Evolutionary conservation across 805 yeast species (phyloP), one percentile per base, ranked within the genome.

Genomic region (Starmerella asiatica): DNA sequence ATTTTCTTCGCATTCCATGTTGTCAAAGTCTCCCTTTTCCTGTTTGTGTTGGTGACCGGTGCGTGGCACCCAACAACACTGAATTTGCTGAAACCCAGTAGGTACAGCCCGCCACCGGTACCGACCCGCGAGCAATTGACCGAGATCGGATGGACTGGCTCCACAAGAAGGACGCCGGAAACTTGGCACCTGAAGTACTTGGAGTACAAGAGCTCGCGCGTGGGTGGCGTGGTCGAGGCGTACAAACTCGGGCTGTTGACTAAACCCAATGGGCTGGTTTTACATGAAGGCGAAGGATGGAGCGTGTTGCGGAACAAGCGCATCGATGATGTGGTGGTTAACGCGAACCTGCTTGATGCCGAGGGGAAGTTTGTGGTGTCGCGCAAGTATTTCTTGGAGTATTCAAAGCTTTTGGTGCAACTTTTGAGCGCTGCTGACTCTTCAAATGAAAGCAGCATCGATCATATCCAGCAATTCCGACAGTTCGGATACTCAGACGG

Each of bases 61-160:
- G 60, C 79, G 33, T 70, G 79, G 61, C 88, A 91, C 60, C 97
- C 97, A 27, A 59, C 67, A 40, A 62, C 74, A 6, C 55, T 75
- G 48, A 68, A 65, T 52, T 71, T 57, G n/a, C 12, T 48, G 21
- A 48, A 41, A 38, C 39, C 42, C 20, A 41, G 5, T 55, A 51
- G 12, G 50, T 67, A 17, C n/a, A 18, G 30, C 4, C 16, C n/a
- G 8, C 8, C 16, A 17, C 3, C 4, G 16, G 7, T 21, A 15
- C 46, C 48, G 34, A 63, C 71, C 36, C 65, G 65, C 45, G 83
- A 77, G 15, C 65, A 70, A 43, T 68, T 86, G 51, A 49, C 75
- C 26, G 59, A 61, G 3, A 63, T 86, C 49, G 97, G 97, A 36
- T 91, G 97, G 97, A 84, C 95, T n/a, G 94, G 95, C 39, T 70